Conservation (phyloP, 352 stramenopile species). For the Pythium periplocum region DNA sequence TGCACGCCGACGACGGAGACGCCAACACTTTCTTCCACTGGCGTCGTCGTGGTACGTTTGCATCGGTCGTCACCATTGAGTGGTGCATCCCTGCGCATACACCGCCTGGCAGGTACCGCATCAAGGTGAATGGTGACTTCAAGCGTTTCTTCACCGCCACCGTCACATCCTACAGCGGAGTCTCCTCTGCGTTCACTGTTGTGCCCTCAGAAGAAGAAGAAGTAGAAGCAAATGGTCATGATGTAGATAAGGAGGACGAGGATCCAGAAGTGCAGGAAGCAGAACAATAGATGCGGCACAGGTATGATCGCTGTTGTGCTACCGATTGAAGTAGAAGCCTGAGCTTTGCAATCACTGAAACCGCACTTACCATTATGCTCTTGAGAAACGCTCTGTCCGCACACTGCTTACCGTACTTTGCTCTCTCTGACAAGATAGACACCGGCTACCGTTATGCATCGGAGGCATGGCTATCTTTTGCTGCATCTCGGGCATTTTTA, state of each 20-base stretch:
- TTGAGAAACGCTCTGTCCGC: no score
- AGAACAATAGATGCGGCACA: not conserved
- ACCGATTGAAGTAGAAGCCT: no score
- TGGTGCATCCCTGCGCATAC: conserved; percentile 54
- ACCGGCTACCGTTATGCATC: no score
- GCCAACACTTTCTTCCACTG: conserved; percentile 73
- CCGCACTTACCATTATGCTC: no score
- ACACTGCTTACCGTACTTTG: no score
- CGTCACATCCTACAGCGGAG: conserved; percentile 44
- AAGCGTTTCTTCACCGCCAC: conserved; percentile 58
- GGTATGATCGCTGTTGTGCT: no score
- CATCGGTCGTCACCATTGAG: conserved; percentile 62
- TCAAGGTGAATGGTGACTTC: conserved; percentile 78
- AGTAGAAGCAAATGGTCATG: not conserved
- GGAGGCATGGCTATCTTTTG: no score
- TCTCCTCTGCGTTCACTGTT: conserved; percentile 58
- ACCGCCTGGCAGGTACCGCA: conserved; percentile 48
- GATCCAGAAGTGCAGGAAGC: not conserved
- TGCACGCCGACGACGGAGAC: conserved; percentile 70
- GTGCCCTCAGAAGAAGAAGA: not conserved
- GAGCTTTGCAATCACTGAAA: no score
- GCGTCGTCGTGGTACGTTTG: conserved; percentile 61
- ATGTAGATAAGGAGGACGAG: not conserved
- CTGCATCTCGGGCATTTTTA: no score
- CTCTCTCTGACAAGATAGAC: no score